Evolutionary conservation across 1,284 basidiomycete species (phyloP).

Genomic region (Puccinia hordei): DNA sequence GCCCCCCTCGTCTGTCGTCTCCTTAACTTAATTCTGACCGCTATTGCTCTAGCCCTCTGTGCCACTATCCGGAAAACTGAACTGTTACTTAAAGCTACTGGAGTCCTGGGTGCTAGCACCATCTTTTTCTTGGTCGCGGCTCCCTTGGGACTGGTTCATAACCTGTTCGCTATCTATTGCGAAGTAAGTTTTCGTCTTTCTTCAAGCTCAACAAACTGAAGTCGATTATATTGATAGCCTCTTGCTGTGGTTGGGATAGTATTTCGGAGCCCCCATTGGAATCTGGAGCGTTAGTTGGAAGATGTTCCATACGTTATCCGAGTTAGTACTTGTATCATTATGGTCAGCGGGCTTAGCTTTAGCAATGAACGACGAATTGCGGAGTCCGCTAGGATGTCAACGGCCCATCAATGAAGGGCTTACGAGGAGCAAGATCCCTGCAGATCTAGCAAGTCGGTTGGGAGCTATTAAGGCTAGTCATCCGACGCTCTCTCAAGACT

Average conservation of each 20-base stretch:
- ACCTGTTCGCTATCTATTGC: conserved; percentile 70
- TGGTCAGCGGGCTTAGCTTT: conserved; percentile 88
- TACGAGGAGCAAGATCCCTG: conserved; percentile 54
- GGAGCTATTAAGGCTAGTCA: background rate
- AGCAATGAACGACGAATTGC: conserved; percentile 87
- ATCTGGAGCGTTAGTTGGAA: conserved; percentile 83
- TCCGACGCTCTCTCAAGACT: conserved; percentile 58
- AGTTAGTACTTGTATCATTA: conserved; percentile 83
- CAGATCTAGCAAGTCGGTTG: conserved; percentile 51
- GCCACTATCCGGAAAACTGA: conserved; percentile 72
- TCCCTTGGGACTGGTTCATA: conserved; percentile 79
- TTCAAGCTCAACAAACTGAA: too few species aligned
- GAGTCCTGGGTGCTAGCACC: conserved; percentile 70
- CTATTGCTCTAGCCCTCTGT: conserved; percentile 75
- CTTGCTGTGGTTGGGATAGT: conserved; percentile 64
- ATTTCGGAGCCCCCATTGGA: conserved; percentile 84
- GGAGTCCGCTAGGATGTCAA: conserved; percentile 76
- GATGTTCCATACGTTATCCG: conserved; percentile 74
- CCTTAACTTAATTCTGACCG: conserved; percentile 79
- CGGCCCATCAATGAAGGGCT: conserved; percentile 54
- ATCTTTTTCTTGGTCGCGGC: conserved; percentile 83
- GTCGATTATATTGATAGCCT: too few species aligned
- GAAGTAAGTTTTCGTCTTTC: conserved; percentile 30
- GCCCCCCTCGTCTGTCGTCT: conserved; percentile 73
- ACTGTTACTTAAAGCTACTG: conserved; percentile 64